phyloP scores from a whole-genome alignment of 1,284 basidiomycete genomes.

The Rhodotorula sp. region DNA sequence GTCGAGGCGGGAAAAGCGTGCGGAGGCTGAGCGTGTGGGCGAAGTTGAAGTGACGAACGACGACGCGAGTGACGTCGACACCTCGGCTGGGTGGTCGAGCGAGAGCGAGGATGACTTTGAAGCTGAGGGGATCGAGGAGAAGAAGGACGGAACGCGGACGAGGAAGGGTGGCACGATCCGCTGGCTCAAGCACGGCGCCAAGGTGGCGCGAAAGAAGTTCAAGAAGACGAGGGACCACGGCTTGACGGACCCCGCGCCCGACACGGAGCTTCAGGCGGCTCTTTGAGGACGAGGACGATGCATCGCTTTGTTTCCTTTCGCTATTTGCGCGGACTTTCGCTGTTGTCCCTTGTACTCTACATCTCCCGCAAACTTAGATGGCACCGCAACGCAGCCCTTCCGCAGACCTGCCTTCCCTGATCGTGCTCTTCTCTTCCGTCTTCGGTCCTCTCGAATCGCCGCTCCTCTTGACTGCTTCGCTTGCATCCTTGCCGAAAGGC shows the following conservation, averaged over 20 bases:
- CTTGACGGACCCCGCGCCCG: not conserved
- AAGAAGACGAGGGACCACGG: not conserved
- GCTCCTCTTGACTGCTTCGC: too few species aligned
- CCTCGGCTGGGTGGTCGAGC: not conserved
- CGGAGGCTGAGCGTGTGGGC: not conserved
- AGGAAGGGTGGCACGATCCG: conserved; percentile 18
- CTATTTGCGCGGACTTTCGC: too few species aligned
- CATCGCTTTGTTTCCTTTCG: too few species aligned
- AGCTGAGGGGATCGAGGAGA: not conserved
- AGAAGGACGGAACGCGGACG: conserved; percentile 6
- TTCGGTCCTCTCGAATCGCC: too few species aligned
- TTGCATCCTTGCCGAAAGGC: too few species aligned
- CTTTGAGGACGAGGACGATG: not conserved
- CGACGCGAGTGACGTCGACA: not conserved
- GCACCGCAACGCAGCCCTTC: too few species aligned
- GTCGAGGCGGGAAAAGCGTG: not conserved
- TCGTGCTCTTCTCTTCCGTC: too few species aligned
- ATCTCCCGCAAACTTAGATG: too few species aligned
- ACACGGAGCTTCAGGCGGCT: conserved; percentile 11
- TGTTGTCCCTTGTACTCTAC: too few species aligned
- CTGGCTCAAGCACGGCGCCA: conserved; percentile 11
- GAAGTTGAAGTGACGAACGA: not conserved
- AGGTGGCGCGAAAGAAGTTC: not conserved
- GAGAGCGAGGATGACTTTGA: not conserved
- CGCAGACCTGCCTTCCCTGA: too few species aligned